Percentiles rank a stretch among this genome's conserved stretches.
Conservation (phyloP, 306 rosid species). For the Elaeagnus macrophylla region DNA sequence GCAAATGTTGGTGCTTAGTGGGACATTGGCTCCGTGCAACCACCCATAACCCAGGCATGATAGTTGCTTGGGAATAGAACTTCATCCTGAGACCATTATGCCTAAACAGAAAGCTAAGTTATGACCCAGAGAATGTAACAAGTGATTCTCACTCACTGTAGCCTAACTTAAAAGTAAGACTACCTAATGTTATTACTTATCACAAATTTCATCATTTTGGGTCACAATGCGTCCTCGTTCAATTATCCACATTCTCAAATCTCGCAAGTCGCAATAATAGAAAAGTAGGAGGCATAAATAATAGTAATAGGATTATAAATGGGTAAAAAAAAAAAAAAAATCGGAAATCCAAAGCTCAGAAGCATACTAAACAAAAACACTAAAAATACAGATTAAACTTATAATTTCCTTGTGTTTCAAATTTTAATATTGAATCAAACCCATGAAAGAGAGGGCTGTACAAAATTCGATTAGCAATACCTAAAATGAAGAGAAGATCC, state of each 20-base stretch:
- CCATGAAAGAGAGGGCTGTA: neutral
- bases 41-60: neutral
- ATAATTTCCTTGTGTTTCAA: neutral
- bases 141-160: neutral
- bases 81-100: neutral
- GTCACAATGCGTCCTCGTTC: neutral
- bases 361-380: neutral
- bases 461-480: constrained; percentile 21
- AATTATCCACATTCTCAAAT: neutral
- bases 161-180: constrained; percentile 2
- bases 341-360: neutral
- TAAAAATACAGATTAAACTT: too few relatives aligned
- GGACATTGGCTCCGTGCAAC: too few relatives aligned
- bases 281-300: too few relatives aligned
- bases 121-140: neutral
- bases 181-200: neutral
- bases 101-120: neutral
- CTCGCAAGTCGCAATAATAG: too few relatives aligned
- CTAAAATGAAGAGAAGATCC: constrained; percentile 61
- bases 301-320: too few relatives aligned
- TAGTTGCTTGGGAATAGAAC: neutral
- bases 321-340: too few relatives aligned
- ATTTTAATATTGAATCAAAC: neutral
- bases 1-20: too few relatives aligned
- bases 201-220: too few relatives aligned